Evolutionary conservation across 192 early-diverging fungal species (phyloP).

Genomic region (Polychytrium aggregatum): DNA sequence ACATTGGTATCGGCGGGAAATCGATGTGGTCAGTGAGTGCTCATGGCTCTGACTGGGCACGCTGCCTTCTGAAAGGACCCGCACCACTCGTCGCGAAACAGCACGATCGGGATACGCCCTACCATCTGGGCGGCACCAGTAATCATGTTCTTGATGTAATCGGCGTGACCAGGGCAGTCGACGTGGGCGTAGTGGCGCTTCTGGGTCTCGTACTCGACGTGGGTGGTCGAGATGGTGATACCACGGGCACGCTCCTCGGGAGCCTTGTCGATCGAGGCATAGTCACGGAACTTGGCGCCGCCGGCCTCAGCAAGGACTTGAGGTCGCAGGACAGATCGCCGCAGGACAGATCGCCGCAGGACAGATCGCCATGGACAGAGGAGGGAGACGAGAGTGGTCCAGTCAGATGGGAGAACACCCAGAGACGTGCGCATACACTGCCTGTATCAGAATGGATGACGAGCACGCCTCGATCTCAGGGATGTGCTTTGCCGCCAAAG

Average conservation of each 20-base stretch:
- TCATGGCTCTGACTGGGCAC: too few relatives aligned
- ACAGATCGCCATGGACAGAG: too few relatives aligned
- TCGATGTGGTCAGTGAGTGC: too few relatives aligned
- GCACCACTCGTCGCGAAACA: too few relatives aligned
- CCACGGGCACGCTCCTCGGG: constrained; percentile 96
- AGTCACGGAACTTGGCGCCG: constrained; percentile 85
- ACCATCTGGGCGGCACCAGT: constrained; percentile 93
- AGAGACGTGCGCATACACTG: too few relatives aligned
- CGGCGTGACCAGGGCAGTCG: constrained; percentile 97
- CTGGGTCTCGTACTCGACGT: constrained; percentile 91
- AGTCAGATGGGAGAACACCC: not conserved
- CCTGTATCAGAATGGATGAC: too few relatives aligned
- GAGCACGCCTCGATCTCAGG: too few relatives aligned
- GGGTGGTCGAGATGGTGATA: constrained; percentile 95
- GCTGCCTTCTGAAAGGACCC: too few relatives aligned
- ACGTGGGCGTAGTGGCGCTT: constrained; percentile 91
- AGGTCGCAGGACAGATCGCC: too few relatives aligned
- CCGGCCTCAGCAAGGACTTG: constrained; percentile 64
- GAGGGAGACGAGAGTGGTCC: too few relatives aligned
- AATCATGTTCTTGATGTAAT: constrained; percentile 99
- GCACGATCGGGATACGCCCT: not conserved
- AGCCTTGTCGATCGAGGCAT: constrained; percentile 96
- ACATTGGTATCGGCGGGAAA: not conserved
- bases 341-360: too few relatives aligned
- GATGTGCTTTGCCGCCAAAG: too few relatives aligned